Percentiles rank a stretch among this genome's conserved stretches.
phyloP scores from a whole-genome alignment of 345 rosid species.

The Bruguiera parviflora region DNA sequence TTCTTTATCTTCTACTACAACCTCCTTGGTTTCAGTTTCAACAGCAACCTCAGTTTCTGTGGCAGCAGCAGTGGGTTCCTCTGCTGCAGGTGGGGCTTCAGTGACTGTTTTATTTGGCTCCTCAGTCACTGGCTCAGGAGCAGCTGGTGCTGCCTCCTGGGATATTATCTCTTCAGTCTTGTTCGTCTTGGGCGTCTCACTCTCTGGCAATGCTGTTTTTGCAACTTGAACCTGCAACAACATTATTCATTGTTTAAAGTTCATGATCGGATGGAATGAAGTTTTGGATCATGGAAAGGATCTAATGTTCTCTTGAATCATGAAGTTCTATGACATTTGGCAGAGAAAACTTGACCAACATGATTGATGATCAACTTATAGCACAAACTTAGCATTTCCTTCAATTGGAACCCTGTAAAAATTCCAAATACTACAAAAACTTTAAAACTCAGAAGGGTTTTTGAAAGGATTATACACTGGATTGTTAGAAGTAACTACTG shows the following conservation, averaged over 20 bases:
- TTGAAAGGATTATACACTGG: background rate
- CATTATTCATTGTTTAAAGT: background rate
- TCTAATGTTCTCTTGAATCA: no score
- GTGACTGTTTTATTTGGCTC: slow-evolving; percentile 22
- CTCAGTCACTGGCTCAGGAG: slow-evolving; percentile 21
- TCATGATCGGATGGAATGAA: background rate
- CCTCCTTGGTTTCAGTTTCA: slow-evolving; percentile 44
- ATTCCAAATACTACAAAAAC: background rate
- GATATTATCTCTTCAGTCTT: slow-evolving; percentile 33
- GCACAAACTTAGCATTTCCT: no score
- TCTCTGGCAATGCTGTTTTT: slow-evolving; percentile 39
- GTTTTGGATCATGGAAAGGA: no score
- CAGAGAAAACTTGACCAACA: no score
- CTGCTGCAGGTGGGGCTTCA: slow-evolving; percentile 6
- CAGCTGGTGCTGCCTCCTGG: slow-evolving; percentile 29
- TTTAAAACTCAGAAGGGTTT: background rate
- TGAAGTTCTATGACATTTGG: no score
- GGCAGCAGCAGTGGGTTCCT: slow-evolving; percentile 13
- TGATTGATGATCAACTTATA: no score
- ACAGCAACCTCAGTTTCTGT: slow-evolving; percentile 28
- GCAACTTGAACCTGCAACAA: slow-evolving; percentile 42
- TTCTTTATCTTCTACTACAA: slow-evolving; percentile 26
- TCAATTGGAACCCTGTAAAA: no score
- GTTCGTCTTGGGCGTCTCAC: slow-evolving; percentile 34
- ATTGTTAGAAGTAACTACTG: background rate